Percentiles rank a stretch among this genome's conserved stretches.
Evolutionary conservation across 805 yeast genomes (phyloP).

Genomic region (Spathaspora sp.): DNA sequence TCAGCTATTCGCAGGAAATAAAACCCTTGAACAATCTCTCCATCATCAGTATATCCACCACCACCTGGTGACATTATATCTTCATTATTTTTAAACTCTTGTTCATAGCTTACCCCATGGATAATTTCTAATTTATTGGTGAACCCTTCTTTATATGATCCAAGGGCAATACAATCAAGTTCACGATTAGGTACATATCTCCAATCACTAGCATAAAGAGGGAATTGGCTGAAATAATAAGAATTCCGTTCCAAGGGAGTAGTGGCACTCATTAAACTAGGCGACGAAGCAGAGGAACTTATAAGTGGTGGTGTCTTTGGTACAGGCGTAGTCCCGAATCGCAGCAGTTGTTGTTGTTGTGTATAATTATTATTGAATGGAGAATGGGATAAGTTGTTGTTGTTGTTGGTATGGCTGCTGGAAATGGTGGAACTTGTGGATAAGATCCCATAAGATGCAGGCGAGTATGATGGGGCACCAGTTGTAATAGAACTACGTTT

Average conservation of each 20-base stretch:
- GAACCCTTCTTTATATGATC: slow-evolving; percentile 78
- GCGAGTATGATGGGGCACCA: slow-evolving; percentile 5
- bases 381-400: background rate
- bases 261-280: background rate
- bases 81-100: slow-evolving; percentile 16
- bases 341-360: slow-evolving; percentile 4
- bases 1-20: slow-evolving; percentile 50
- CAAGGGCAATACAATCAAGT: slow-evolving; percentile 55
- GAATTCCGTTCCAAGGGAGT: slow-evolving; percentile 15
- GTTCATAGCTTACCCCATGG: slow-evolving; percentile 26
- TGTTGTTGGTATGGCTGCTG: no score
- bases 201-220: slow-evolving; percentile 38
- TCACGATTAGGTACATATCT: slow-evolving; percentile 18
- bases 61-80: slow-evolving; percentile 7
- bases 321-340: background rate
- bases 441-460: slow-evolving; percentile 6
- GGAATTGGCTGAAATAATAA: slow-evolving; percentile 24
- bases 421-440: background rate
- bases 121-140: slow-evolving; percentile 59
- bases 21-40: slow-evolving; percentile 23
- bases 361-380: slow-evolving; percentile 1
- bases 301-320: background rate
- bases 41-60: background rate
- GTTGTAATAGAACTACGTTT: slow-evolving; percentile 8
- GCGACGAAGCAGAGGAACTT: background rate